Evolutionary conservation across 768 basidiomycete species (phyloP), one percentile per base, ranked within the genome.

Genomic region (Suillus subaureus): DNA sequence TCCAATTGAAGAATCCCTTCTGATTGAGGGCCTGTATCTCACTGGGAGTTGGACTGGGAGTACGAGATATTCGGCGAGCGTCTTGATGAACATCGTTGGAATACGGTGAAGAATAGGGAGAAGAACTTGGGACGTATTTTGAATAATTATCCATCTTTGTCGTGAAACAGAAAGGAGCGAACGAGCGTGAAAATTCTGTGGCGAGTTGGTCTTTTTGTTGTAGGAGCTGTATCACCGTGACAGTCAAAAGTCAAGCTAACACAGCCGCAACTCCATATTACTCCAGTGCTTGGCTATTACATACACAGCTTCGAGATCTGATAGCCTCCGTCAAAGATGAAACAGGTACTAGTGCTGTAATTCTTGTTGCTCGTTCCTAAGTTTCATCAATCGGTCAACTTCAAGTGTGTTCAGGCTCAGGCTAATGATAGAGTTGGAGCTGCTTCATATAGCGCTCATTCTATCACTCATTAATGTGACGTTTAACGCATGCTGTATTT

Each of bases 11-110:
- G 39, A 84, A 78, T 0, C 79, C 73, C 5, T 71, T 80, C 57
- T 72, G 71, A 1, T 77, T 72, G 61, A 88, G 73, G 58, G 82
- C 81, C 62, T 77, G 79, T 43, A 71, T 71, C 75, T 89, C 88
- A 70, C 86, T 88, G 7, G 88, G 88, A 1, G 88, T 87, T 0
- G 88, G 88, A 68, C 87, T 88, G 16, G 88, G 88, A 6, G 88
- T 89, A 40, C 86, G 79, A 12, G 70, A 64, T 16, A 43, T 31
- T 26, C 39, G 18, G 0, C 76, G 73, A 23, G 11, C 11, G 64
- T 70, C 65, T 13, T 73, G 67, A 28, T 66, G 16, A 33, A 21
- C 51, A 58, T 58, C 31, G 15, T 33, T 45, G 31, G 61, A 16
- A 2, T 37, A 52, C 18, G 71, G 64, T 15, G 55, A 68, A 2